Conservation (phyloP, 2,329 filamentous ascomycete genomes). For the Rasamsonia emersonii region DNA sequence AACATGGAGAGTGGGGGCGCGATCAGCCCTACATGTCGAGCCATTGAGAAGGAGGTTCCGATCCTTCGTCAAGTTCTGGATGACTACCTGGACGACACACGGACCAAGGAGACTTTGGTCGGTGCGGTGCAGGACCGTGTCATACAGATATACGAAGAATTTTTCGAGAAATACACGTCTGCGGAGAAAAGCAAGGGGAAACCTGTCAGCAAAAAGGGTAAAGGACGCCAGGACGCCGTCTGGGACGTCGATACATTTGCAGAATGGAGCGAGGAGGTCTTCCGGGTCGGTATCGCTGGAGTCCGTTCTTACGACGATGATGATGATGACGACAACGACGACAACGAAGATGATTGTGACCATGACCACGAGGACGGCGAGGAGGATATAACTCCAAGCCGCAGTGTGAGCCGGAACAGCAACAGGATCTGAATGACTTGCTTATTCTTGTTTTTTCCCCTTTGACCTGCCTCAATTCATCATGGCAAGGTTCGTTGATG, state of each 20-base stretch:
- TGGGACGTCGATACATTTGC: conserved; percentile 59
- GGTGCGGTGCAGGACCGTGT: conserved; percentile 58
- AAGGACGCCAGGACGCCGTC: conserved; percentile 52
- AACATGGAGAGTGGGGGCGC: conserved; percentile 32
- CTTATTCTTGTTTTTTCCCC: too few species aligned
- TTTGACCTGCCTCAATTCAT: too few species aligned
- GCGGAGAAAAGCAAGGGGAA: conserved; percentile 32
- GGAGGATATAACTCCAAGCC: too few species aligned
- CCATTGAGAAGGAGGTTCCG: conserved; percentile 51
- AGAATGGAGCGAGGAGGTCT: conserved; percentile 53
- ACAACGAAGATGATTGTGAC: conserved; percentile 2
- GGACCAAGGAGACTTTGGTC: conserved; percentile 58
- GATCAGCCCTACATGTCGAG: conserved; percentile 42
- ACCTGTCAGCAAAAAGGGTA: conserved; percentile 43
- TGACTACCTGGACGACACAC: conserved; percentile 56
- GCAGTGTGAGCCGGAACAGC: too few species aligned
- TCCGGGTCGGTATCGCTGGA: conserved; percentile 43
- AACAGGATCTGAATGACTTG: too few species aligned
- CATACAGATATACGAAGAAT: conserved; percentile 55
- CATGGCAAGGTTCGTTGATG: too few species aligned
- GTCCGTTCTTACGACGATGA: conserved; percentile 22
- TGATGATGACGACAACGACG: conserved; percentile 17
- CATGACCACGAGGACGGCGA: conserved; percentile 2
- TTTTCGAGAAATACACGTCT: conserved; percentile 46
- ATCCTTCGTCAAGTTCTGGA: conserved; percentile 49